Evolutionary conservation across 192 early-diverging fungal genomes (phyloP).

Genomic region (Dissophora ornata): DNA sequence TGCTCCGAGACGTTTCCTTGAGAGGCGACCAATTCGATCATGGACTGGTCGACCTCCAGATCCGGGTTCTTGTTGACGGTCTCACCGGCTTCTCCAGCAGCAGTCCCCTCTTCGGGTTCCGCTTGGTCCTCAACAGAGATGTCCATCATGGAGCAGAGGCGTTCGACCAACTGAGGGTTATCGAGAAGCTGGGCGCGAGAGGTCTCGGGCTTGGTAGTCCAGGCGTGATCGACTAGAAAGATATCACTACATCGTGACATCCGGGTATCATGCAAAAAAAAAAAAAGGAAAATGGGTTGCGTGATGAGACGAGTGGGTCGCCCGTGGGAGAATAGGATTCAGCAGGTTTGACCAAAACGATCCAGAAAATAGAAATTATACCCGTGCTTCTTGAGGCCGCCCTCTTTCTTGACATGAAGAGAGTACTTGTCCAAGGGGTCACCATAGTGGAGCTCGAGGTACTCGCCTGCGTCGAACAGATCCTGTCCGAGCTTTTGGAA

Average conservation of each 20-base stretch:
- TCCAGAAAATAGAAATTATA: constrained; percentile 19
- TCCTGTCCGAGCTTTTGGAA: constrained; percentile 63
- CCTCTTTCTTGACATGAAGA: constrained; percentile 60
- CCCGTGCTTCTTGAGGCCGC: constrained; percentile 59
- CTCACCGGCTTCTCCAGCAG: not conserved
- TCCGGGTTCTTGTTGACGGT: constrained; percentile 27
- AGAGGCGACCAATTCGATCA: constrained; percentile 66
- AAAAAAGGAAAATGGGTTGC: not conserved
- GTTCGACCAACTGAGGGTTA: constrained; percentile 68
- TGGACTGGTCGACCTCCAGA: constrained; percentile 56
- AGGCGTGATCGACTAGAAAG: constrained; percentile 78
- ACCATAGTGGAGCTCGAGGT: constrained; percentile 62
- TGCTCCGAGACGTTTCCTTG: constrained; percentile 67
- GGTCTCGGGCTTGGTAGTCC: constrained; percentile 73
- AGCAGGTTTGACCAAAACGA: constrained; percentile 2
- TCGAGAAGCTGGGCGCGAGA: constrained; percentile 63
- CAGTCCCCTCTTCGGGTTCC: constrained; percentile 49
- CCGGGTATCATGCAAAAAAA: not conserved
- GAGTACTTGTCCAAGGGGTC: constrained; percentile 63
- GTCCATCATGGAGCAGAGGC: constrained; percentile 71
- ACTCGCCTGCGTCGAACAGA: constrained; percentile 62
- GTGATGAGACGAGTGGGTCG: too few relatives aligned
- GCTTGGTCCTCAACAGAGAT: constrained; percentile 57
- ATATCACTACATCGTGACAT: constrained; percentile 56
- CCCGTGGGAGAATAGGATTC: too few relatives aligned